Evolutionary conservation across 192 early-diverging fungal species (phyloP), one percentile per base, ranked within the genome.

Genomic region (Coemansia sp.): DNA sequence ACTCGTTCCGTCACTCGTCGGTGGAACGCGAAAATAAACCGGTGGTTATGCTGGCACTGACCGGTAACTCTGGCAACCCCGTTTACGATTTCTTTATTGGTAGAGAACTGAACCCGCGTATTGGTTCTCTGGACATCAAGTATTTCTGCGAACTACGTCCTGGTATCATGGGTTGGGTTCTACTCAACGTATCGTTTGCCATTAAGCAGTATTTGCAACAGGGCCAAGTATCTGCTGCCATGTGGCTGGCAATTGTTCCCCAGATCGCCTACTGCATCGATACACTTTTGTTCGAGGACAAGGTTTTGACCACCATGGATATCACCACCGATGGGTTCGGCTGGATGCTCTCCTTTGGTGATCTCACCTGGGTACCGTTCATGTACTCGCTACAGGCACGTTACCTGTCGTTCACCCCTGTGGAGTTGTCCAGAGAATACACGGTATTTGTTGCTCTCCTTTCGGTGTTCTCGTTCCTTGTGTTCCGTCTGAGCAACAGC

Each of bases 301-400:
- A 92, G 12, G 92, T 99, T 20, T 69, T 99, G 76, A 96, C 96
- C 17, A 99, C 95, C 5, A 96, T 97, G 94, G 95, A 99, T 63
- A 93, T 99, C n/a, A 93, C 90, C 18, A 95, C 92, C 6, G 96
- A 99, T 72, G 96, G 96, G 7, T 97, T 99, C 75, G 96, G 96
- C 8, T 94, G 87, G 72, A 92, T 93, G 92, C 84, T 92, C 50
- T 85, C 86, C 28, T 90, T 90, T 72, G 90, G 89, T 56, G 83
- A 92, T 40, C 75, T 95, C 42, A 88, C 88, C 17, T 99, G 96
- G 96, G 88, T 99, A 31, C 94, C 93, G 14, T 88, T 92, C 80
- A 91, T 88, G 40, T 99, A 95, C 69, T 86, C 91, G 16, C 73
- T 96, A 7, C 96, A 99, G 79, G 90, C 94, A 0, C 87, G 94